A percentile compares a stretch with the other conserved stretches of the same genome.
These are phyloP conservation scores for Mariannaea sp. DNA, from an alignment of 2,329 filamentous ascomycete species.

Conservation along the genomic window DNA sequence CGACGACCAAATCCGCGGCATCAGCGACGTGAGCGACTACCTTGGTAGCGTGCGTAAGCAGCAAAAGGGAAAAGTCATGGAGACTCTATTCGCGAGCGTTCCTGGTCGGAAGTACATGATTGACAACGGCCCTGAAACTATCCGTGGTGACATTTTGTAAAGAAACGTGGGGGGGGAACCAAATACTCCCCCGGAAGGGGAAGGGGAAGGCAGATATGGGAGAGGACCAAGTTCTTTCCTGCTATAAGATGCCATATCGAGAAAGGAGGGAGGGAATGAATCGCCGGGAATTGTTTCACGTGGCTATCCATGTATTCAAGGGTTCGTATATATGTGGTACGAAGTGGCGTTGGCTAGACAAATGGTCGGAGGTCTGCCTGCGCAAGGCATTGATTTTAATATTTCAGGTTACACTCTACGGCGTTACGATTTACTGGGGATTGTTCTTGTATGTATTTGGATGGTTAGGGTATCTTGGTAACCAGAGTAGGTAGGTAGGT, in stretches of 20 bases:
- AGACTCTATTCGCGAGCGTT: constrained; percentile 70
- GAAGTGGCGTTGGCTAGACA: constrained; percentile 17
- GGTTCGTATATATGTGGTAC: constrained; percentile 12
- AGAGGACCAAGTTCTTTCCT: not conserved
- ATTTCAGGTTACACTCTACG: constrained; percentile 11
- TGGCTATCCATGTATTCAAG: constrained; percentile 10
- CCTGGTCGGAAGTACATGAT: constrained; percentile 42
- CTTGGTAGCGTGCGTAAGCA: constrained; percentile 74
- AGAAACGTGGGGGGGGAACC: too few relatives aligned
- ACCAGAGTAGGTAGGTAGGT: constrained; percentile 4
- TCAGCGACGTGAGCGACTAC: constrained; percentile 80
- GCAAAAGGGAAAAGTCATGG: constrained; percentile 84
- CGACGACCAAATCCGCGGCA: constrained; percentile 82
- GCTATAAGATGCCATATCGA: not conserved
- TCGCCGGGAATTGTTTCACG: not conserved
- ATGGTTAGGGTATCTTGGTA: not conserved
- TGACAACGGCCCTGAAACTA: constrained; percentile 35
- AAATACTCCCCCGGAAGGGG: too few relatives aligned
- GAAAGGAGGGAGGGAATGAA: not conserved
- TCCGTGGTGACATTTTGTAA: constrained; percentile 26
- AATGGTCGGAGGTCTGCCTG: constrained; percentile 5
- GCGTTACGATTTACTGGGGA: constrained; percentile 1
- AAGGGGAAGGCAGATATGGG: not conserved
- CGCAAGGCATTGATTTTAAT: constrained; percentile 8
- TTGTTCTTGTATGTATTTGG: not conserved